Conservation (phyloP, 805 yeast species). For the Monosporozyma servazzii region DNA sequence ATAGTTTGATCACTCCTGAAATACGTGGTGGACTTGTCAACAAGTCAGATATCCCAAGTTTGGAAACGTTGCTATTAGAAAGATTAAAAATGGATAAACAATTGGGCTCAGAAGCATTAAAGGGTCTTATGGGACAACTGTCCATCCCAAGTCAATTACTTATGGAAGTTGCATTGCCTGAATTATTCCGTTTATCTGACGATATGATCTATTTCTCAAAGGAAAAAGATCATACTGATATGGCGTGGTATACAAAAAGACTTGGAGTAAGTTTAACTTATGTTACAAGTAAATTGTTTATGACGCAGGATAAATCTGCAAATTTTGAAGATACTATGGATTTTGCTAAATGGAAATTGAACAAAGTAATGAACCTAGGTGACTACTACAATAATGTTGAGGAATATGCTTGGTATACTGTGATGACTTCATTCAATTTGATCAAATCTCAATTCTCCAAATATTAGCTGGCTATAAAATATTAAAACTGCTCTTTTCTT, state of each 20-base stretch:
- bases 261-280: conserved; percentile 59
- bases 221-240: conserved; percentile 61
- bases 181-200: conserved; percentile 68
- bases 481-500: neutral
- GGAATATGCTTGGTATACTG: conserved; percentile 69
- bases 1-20: conserved; percentile 31
- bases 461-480: conserved; percentile 10
- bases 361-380: conserved; percentile 46
- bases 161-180: conserved; percentile 43
- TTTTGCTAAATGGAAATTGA: conserved; percentile 54
- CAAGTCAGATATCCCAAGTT: conserved; percentile 9
- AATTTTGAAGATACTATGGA: conserved; percentile 48
- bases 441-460: conserved; percentile 60
- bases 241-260: conserved; percentile 90
- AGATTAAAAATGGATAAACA: conserved; percentile 40
- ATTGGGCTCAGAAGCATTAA: conserved; percentile 26
- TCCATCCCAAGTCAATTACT: conserved; percentile 54
- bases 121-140: conserved; percentile 44
- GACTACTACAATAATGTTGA: conserved; percentile 53
- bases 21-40: neutral
- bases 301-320: conserved; percentile 62
- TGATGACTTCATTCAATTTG: conserved; percentile 52
- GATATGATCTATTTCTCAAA: conserved; percentile 76
- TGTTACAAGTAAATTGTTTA: conserved; percentile 67
- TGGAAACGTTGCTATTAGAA: conserved; percentile 37